These are phyloP conservation scores for Blastocystis sp. DNA, from an alignment of 352 stramenopile species.

Conservation along the genomic window DNA sequence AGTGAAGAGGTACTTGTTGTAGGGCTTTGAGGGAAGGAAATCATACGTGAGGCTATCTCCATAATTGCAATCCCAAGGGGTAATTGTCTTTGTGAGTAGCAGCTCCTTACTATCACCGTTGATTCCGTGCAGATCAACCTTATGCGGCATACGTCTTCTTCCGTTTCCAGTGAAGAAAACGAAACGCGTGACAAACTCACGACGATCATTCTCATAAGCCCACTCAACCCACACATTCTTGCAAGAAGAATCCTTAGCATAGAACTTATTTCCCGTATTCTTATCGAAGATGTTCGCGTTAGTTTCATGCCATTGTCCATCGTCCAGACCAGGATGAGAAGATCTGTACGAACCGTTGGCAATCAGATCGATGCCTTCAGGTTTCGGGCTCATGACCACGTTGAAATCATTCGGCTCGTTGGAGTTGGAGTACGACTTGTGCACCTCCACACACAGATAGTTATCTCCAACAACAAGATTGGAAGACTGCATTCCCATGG, in stretches of 20 bases:
- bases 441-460: constrained; percentile 36
- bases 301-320: background rate
- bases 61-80: background rate
- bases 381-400: background rate
- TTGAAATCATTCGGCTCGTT: constrained; percentile 11
- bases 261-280: constrained; percentile 15
- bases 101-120: background rate
- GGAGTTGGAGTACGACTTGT: background rate
- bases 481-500: background rate
- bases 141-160: background rate
- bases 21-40: constrained; percentile 44
- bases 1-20: background rate
- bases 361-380: background rate
- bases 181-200: background rate
- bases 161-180: background rate
- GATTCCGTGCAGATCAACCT: background rate
- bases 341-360: background rate
- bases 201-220: background rate
- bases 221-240: constrained; percentile 6
- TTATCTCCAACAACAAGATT: background rate
- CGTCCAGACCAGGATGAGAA: background rate
- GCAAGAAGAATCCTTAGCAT: background rate
- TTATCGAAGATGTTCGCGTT: background rate
- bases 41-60: background rate
- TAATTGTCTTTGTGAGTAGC: background rate